A percentile compares a stretch with the other conserved stretches of the same genome.
Conservation (phyloP, 2,329 filamentous ascomycete genomes). For the Ophiostoma perfectum region DNA sequence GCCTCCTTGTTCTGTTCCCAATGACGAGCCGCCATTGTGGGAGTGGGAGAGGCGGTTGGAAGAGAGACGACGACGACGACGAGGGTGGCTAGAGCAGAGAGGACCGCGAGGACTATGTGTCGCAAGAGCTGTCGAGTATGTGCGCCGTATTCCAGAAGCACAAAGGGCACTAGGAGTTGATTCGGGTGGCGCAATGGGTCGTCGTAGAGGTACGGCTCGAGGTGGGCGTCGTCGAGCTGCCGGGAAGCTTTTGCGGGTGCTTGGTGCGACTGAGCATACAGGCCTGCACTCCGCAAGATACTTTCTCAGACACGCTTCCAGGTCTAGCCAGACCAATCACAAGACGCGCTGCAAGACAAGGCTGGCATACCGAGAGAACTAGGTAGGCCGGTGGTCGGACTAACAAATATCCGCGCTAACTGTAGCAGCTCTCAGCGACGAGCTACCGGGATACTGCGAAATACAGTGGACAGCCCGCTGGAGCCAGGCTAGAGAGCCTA, state of each 20-base stretch:
- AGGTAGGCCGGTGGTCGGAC: constrained; percentile 3
- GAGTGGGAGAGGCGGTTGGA: constrained; percentile 17
- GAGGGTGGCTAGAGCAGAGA: neutral
- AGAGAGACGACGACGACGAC: neutral
- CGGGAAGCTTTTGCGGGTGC: neutral
- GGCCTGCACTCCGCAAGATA: neutral
- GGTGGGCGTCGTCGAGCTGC: neutral
- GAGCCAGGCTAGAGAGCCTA: neutral
- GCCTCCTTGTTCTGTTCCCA: constrained; percentile 98
- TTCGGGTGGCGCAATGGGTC: neutral
- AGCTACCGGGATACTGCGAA: neutral
- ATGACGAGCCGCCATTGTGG: constrained; percentile 29
- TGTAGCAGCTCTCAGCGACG: neutral
- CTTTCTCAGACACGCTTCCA: neutral
- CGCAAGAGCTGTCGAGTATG: no score
- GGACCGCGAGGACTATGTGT: no score
- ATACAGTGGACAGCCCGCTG: constrained; percentile 8
- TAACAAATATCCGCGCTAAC: constrained; percentile 18
- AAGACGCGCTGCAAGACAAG: constrained; percentile 17
- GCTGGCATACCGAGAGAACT: neutral
- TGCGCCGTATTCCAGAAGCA: no score
- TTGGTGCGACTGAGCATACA: neutral
- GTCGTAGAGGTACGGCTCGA: neutral
- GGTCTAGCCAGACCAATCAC: neutral
- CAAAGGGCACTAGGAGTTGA: no score